phyloP scores from a whole-genome alignment of 2,329 filamentous ascomycete species.

The Volutella citrinella region DNA sequence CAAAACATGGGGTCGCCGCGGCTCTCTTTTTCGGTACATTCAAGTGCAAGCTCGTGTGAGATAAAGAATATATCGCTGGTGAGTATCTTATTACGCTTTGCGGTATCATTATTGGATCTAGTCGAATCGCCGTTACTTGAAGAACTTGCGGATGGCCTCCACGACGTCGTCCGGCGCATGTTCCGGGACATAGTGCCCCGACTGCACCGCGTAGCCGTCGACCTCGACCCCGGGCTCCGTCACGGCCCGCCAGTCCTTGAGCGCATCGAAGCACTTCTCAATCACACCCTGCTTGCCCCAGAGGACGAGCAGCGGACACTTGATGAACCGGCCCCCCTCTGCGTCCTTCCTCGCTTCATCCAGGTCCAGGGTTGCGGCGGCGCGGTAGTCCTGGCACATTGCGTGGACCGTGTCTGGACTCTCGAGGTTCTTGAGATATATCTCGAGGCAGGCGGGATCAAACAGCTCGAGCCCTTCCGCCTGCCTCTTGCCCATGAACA shows the following conservation, averaged over 20 bases:
- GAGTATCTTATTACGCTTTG: too few species aligned
- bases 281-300: conserved; percentile 49
- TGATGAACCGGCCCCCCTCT: conserved; percentile 39
- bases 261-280: conserved; percentile 46
- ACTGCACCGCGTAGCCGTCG: conserved; percentile 40
- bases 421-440: conserved; percentile 40
- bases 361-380: conserved; percentile 49
- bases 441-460: conserved; percentile 30
- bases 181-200: conserved; percentile 50
- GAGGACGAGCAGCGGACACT: conserved; percentile 45
- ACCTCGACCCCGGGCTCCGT: conserved; percentile 32
- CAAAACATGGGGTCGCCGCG: too few species aligned
- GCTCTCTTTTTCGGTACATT: too few species aligned
- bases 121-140: too few species aligned
- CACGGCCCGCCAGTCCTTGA: conserved; percentile 50
- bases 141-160: conserved; percentile 37
- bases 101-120: too few species aligned
- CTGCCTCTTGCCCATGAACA: conserved; percentile 40
- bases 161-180: conserved; percentile 46
- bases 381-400: conserved; percentile 56
- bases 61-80: too few species aligned
- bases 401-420: conserved; percentile 42
- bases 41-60: too few species aligned
- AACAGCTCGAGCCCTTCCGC: conserved; percentile 34
- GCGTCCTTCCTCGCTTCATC: conserved; percentile 47